Evolutionary conservation across 495 filamentous ascomycete species (phyloP).

Genomic region (Hyaloscypha hepaticicola): DNA sequence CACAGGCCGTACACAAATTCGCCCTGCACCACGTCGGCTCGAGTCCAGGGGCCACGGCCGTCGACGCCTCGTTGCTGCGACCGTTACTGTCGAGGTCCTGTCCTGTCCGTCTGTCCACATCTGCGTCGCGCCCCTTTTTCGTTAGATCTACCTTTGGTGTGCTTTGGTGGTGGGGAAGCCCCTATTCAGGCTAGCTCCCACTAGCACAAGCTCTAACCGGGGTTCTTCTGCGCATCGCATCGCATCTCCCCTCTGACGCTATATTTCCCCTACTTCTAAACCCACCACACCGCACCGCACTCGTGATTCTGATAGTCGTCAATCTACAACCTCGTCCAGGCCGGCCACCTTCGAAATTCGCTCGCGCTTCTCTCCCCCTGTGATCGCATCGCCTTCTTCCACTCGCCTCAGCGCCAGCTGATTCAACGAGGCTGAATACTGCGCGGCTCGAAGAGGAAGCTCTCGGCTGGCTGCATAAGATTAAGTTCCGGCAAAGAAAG

Average conservation of each 20-base stretch:
- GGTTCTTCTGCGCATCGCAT: background rate
- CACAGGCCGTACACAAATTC: background rate
- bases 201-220: background rate
- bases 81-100: too few species aligned
- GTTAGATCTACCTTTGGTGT: too few species aligned
- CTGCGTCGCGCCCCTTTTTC: too few species aligned
- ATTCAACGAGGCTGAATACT: conserved; percentile 30
- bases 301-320: background rate
- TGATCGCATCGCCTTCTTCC: conserved; percentile 4
- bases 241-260: background rate
- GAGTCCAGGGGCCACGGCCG: too few species aligned
- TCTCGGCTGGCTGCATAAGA: conserved; percentile 26
- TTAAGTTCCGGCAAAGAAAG: conserved; percentile 22
- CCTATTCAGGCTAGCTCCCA: too few species aligned
- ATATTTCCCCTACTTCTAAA: background rate
- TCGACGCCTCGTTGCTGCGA: too few species aligned
- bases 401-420: background rate
- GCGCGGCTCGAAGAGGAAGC: conserved; percentile 16
- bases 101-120: too few species aligned
- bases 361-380: background rate
- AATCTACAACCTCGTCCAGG: background rate
- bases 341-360: background rate
- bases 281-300: background rate
- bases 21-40: background rate
- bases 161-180: too few species aligned